phyloP scores from a whole-genome alignment of 768 basidiomycete genomes.

The Astraeus odoratus region DNA sequence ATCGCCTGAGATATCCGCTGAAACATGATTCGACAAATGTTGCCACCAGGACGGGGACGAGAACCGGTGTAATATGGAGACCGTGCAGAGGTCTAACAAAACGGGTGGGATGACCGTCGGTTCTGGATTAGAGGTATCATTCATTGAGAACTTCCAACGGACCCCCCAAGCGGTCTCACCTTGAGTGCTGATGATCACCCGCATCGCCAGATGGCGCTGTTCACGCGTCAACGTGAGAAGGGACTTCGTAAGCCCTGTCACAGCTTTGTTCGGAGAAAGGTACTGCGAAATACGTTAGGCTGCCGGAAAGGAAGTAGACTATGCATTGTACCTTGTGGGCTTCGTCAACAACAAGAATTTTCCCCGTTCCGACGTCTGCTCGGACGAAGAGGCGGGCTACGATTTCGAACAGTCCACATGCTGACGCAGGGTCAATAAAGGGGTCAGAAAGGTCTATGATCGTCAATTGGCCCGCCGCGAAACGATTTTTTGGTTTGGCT shows the following conservation, averaged over 20 bases:
- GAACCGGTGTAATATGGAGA: constrained; percentile 65
- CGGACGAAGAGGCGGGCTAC: constrained; percentile 58
- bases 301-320: background rate
- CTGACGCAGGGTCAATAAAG: constrained; percentile 59
- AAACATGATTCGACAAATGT: constrained; percentile 60
- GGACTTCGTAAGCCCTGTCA: constrained; percentile 50
- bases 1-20: constrained; percentile 49
- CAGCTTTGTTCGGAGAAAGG: constrained; percentile 38
- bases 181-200: constrained; percentile 71
- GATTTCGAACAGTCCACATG: constrained; percentile 68
- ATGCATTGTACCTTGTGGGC: constrained; percentile 54
- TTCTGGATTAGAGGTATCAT: constrained; percentile 32
- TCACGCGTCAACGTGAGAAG: constrained; percentile 56
- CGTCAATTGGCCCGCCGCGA: constrained; percentile 51
- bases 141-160: background rate
- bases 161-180: constrained; percentile 29
- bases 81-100: constrained; percentile 58
- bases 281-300: constrained; percentile 38
- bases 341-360: constrained; percentile 67
- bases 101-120: constrained; percentile 68
- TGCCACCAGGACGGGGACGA: constrained; percentile 75
- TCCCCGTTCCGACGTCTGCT: constrained; percentile 52
- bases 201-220: constrained; percentile 66
- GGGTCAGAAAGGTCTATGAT: constrained; percentile 70
- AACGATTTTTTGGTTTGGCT: constrained; percentile 28